Base-by-base conservation (phyloP, 805 yeast species). In the Blastobotrys parvus region DNA sequence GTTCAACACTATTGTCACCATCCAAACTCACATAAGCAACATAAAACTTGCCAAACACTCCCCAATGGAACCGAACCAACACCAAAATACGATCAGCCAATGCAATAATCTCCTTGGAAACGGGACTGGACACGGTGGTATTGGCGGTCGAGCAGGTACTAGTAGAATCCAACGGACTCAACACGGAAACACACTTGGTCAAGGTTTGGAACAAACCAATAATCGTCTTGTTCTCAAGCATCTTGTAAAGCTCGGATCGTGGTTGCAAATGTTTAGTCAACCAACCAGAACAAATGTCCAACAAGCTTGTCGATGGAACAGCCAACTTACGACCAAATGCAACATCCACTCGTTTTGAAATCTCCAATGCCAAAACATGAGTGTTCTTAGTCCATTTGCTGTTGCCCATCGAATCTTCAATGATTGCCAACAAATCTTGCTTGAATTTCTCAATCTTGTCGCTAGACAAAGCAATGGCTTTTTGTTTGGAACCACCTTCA, bases 361-460 rank as follows among this genome's bases (percentile, higher is more conserved):
- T 56, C 57, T 82, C 94, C 46, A 86, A 69, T 3, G 90, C 75
- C 48, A 87, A 75, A 13, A 82, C 70, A 49, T 77, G 73, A 20
- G 85, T 75, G 60, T 86, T 86, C 56, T 85, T 75, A 0, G 95
- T 86, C 95, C 95, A 86, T 65, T 88, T 85, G 45, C 85, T 77
- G 59, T 83, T 84, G 1, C 94, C 95, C 54, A 80, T 82, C 46
- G 82, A 86, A 62, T 86, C 94, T 27, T 87, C 77, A 15, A 86
- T 86, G 37, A 86, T 82, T 25, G 89, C 82, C 42, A 83, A 64
- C 34, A 87, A 75, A 54, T 85, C 90, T 41, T 70, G 77, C 60
- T 82, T 86, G 43, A 86, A 68, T 39, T 62, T 67, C 42, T 65
- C 60, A 34, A 69, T 60, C 39, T 67, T 68, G 17, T 45, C 50